Percentiles rank a stretch among this genome's conserved stretches.
Evolutionary conservation across 768 basidiomycete genomes (phyloP).

Genomic region (Sarcomyxa edulis): DNA sequence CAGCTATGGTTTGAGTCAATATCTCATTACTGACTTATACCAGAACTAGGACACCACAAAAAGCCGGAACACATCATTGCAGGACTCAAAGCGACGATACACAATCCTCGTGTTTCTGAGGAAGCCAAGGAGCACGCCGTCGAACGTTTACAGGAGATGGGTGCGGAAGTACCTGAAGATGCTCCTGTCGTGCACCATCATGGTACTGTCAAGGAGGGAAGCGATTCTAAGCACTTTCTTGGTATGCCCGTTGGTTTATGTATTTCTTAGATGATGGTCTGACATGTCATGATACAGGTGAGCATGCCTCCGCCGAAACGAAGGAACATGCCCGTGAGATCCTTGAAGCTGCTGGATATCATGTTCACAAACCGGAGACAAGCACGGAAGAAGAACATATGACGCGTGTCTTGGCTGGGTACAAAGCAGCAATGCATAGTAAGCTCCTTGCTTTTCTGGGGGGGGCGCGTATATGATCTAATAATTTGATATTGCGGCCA

Average conservation of each 20-base stretch:
- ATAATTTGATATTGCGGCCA: slow-evolving; percentile 11
- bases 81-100: slow-evolving; percentile 49
- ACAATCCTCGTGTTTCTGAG: slow-evolving; percentile 49
- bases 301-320: slow-evolving; percentile 38
- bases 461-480: background rate
- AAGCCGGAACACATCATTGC: slow-evolving; percentile 44
- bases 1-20: too few species aligned
- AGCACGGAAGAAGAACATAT: slow-evolving; percentile 32
- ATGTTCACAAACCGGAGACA: slow-evolving; percentile 15
- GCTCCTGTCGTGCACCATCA: too few species aligned
- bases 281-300: slow-evolving; percentile 31
- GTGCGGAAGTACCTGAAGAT: too few species aligned
- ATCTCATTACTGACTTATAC: too few species aligned
- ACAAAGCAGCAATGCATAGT: slow-evolving; percentile 53
- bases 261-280: too few species aligned
- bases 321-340: slow-evolving; percentile 53
- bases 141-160: slow-evolving; percentile 32
- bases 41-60: too few species aligned
- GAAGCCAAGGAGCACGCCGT: slow-evolving; percentile 44
- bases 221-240: too few species aligned
- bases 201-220: too few species aligned
- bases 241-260: too few species aligned
- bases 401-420: slow-evolving; percentile 46
- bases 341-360: slow-evolving; percentile 38
- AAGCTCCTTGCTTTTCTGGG: too few species aligned